Evolutionary conservation across 768 basidiomycete genomes (phyloP).

Genomic region (Auriscalpium orientale): DNA sequence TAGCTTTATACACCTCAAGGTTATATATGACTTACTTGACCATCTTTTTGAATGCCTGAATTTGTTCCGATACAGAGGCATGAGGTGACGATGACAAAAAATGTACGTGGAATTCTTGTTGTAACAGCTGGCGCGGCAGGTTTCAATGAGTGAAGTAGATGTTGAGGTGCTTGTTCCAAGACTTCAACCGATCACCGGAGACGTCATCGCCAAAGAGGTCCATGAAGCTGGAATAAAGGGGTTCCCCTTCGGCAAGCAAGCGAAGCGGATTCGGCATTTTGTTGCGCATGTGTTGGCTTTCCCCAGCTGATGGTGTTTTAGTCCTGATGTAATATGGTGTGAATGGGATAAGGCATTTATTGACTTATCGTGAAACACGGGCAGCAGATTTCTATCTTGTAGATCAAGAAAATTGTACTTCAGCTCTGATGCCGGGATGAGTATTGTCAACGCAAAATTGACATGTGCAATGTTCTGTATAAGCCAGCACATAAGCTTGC

Average conservation of each 20-base stretch:
- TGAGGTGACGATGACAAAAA: slow-evolving; percentile 34
- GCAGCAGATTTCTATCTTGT: background rate
- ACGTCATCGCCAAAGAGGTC: slow-evolving; percentile 28
- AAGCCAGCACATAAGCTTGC: background rate
- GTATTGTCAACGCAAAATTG: background rate
- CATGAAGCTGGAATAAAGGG: slow-evolving; percentile 8
- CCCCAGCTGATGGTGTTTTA: too few relatives aligned
- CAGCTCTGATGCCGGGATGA: background rate
- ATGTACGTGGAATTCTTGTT: slow-evolving; percentile 30
- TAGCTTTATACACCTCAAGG: background rate
- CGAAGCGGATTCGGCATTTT: slow-evolving; percentile 7
- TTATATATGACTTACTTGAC: slow-evolving; percentile 24
- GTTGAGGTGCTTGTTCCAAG: slow-evolving; percentile 40
- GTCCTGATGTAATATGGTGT: too few relatives aligned
- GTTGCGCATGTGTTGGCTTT: too few relatives aligned
- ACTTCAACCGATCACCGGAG: slow-evolving; percentile 36
- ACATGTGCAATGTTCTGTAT: background rate
- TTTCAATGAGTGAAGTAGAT: slow-evolving; percentile 31
- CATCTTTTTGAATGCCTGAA: slow-evolving; percentile 23
- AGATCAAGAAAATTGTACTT: background rate
- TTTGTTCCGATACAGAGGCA: slow-evolving; percentile 32
- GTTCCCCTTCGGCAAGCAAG: slow-evolving; percentile 2
- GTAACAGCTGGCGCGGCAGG: slow-evolving; percentile 27
- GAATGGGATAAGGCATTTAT: background rate
- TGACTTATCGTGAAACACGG: background rate